Conservation (phyloP, 1,139 yeast species). For the Scheffersomyces insectosa region DNA sequence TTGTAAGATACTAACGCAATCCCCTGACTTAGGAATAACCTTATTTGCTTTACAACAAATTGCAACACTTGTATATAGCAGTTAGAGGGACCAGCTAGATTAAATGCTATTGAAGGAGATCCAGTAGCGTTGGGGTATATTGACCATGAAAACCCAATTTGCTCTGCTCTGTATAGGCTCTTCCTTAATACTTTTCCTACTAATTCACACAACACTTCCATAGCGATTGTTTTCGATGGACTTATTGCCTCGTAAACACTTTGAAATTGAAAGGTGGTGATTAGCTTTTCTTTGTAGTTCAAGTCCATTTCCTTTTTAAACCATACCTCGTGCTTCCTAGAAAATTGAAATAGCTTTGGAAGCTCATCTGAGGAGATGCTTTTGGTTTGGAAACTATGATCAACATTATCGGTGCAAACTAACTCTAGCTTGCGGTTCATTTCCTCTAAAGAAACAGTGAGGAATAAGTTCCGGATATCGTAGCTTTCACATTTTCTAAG, state of each 20-base stretch:
- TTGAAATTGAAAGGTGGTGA: slow-evolving; percentile 47
- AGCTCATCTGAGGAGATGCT: background rate
- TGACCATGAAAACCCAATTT: slow-evolving; percentile 56
- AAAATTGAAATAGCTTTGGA: slow-evolving; percentile 16
- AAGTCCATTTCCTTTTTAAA: slow-evolving; percentile 27
- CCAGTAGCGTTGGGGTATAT: slow-evolving; percentile 52
- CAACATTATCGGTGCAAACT: background rate
- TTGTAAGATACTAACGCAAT: slow-evolving; percentile 22
- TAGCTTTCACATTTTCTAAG: too few species aligned
- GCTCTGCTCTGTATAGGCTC: slow-evolving; percentile 50
- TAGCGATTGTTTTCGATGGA: slow-evolving; percentile 35
- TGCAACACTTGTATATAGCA: slow-evolving; percentile 33
- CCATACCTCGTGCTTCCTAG: slow-evolving; percentile 51
- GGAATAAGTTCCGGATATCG: slow-evolving; percentile 5
- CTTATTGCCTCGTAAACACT: slow-evolving; percentile 23
- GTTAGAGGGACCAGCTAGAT: slow-evolving; percentile 48
- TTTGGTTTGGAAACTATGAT: slow-evolving; percentile 4
- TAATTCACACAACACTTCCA: slow-evolving; percentile 53
- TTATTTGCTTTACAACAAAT: slow-evolving; percentile 20
- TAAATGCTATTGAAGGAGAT: slow-evolving; percentile 48
- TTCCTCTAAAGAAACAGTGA: background rate
- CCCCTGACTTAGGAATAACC: slow-evolving; percentile 9
- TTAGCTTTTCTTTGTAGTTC: slow-evolving; percentile 23
- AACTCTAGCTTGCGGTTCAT: background rate
- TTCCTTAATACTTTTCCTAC: slow-evolving; percentile 39